Evolutionary conservation across 345 rosid species (phyloP).

Genomic region (Lepidium aucheri): DNA sequence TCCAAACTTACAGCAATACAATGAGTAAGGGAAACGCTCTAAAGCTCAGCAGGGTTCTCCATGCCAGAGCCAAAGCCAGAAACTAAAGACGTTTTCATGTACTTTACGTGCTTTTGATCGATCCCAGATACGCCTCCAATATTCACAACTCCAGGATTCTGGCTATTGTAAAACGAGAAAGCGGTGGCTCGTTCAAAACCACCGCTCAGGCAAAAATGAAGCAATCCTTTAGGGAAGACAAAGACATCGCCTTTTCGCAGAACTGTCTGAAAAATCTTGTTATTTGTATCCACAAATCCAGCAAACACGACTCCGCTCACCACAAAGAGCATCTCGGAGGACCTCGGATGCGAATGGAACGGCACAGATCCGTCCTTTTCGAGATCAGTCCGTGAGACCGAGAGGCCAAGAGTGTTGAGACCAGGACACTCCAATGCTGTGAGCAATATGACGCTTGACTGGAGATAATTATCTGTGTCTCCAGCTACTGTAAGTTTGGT

Average conservation of each 20-base stretch:
- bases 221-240: slow-evolving; percentile 61
- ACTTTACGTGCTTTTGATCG: slow-evolving; percentile 19
- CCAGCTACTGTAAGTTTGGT: slow-evolving; percentile 38
- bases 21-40: background rate
- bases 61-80: slow-evolving; percentile 5
- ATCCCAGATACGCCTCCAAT: slow-evolving; percentile 32
- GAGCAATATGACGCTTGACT: slow-evolving; percentile 36
- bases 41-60: slow-evolving; percentile 13
- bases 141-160: slow-evolving; percentile 69
- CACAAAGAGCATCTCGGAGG: slow-evolving; percentile 59
- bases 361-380: slow-evolving; percentile 47
- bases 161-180: slow-evolving; percentile 62
- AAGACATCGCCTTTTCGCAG: slow-evolving; percentile 58
- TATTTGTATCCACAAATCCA: slow-evolving; percentile 61
- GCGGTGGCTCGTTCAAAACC: slow-evolving; percentile 46
- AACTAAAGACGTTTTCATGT: slow-evolving; percentile 25
- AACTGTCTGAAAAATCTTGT: slow-evolving; percentile 37
- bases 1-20: background rate
- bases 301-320: slow-evolving; percentile 46
- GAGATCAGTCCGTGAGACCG: slow-evolving; percentile 63
- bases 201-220: slow-evolving; percentile 48
- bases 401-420: slow-evolving; percentile 76
- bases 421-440: slow-evolving; percentile 73
- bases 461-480: slow-evolving; percentile 45
- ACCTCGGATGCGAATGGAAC: slow-evolving; percentile 75